Base-by-base conservation (phyloP, 2,329 filamentous ascomycete species). In the Aspergillus brunneoviolaceus region DNA sequence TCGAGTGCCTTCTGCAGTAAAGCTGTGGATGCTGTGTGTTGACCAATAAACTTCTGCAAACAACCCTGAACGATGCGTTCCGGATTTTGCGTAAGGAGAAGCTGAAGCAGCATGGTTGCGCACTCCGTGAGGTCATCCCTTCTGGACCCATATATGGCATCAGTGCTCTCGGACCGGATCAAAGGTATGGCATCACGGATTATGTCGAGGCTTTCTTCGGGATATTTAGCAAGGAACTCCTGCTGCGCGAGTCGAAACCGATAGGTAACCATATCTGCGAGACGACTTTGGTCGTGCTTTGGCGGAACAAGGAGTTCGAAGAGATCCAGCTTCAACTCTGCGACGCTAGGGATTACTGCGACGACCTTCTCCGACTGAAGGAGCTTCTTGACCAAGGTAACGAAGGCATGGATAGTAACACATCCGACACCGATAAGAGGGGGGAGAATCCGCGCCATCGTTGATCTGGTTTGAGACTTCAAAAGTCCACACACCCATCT, bases 361-460 rank as follows among this genome's bases (percentile, higher is more conserved):
- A 57, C 51, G 49, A 64, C 45, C 39, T 68, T 60, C 12, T 69
- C 68, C 48, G 69, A 65, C 21, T 65, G 60, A 23, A 73, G 55
- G 7, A 79, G 60, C 52, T 69, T 72, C 53, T 70, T 74, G 23
- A 74, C 68, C 23, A 79, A 57, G 49, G 70, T 63, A 59, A 80
- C 65, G 48, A 81, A 75, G 14, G 73, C 72, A 35, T 72, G 69
- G 42, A 81, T 73, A 4, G 76, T 77, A 19, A 81, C 70, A 58
- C 79, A 79, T n/a, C 78, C 76, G 39, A 78, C 76, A 12, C 78
- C 77, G 45, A 81, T 73, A 3, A 82, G 71, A 23, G 76, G 72
- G 19, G 74, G 70, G 31, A 81, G 68, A 25, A 77, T 66, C 16
- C 60, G 61, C 14, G 71, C 67, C 19, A 78, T 67, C 19, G 65